Evolutionary conservation across 2,329 filamentous ascomycete genomes (phyloP).

Genomic region (Venturiaceae sp.): DNA sequence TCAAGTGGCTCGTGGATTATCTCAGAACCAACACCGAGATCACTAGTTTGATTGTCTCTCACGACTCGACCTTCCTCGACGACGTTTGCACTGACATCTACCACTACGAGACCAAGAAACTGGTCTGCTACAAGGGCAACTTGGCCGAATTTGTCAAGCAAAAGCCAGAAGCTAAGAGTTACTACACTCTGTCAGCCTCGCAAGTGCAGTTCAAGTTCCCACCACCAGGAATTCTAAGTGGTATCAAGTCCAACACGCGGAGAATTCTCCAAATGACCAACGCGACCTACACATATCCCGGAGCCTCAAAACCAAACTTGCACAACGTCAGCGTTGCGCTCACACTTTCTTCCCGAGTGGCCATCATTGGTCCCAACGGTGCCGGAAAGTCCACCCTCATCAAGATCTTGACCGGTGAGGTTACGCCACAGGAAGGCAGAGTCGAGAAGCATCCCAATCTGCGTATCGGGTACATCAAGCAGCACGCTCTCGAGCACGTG

Average conservation of each 20-base stretch:
- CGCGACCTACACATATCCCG: constrained; percentile 90
- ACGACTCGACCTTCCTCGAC: constrained; percentile 96
- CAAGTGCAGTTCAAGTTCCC: constrained; percentile 97
- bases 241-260: constrained; percentile 90
- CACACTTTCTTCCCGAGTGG: constrained; percentile 80
- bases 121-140: constrained; percentile 77
- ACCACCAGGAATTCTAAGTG: constrained; percentile 82
- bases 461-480: constrained; percentile 98
- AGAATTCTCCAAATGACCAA: constrained; percentile 93
- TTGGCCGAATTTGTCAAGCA: constrained; percentile 75
- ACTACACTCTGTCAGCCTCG: constrained; percentile 88
- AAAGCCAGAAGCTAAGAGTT: constrained; percentile 91
- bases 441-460: constrained; percentile 98
- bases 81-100: constrained; percentile 98
- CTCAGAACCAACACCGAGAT: constrained; percentile 94
- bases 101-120: constrained; percentile 97
- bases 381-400: constrained; percentile 97
- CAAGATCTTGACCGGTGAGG: constrained; percentile 91
- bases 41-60: constrained; percentile 93
- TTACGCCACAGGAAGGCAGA: constrained; percentile 69
- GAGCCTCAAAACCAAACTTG: constrained; percentile 77
- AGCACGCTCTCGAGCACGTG: constrained; percentile 97
- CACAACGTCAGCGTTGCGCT: constrained; percentile 79
- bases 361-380: constrained; percentile 95
- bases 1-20: constrained; percentile 92